Base-by-base conservation (phyloP, 805 yeast species). In the Saturnispora zaruensis region DNA sequence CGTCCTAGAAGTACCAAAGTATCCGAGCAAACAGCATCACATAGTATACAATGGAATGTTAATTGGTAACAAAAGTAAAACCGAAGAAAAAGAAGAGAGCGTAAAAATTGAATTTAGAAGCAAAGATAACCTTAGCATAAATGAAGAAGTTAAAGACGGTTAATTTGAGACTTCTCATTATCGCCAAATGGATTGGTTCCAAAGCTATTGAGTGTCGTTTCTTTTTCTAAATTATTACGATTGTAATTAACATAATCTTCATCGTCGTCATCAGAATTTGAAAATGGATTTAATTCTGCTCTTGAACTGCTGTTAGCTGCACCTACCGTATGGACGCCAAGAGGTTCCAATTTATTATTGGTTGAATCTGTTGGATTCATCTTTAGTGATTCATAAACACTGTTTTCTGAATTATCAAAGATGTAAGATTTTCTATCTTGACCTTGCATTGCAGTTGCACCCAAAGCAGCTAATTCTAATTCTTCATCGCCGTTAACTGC, bases 381-480 rank as follows among this genome's bases (percentile, higher is more conserved):
- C 3, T 51, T 52, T 18, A 41, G 28, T 28, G 51, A 45, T 23
- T 34, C 46, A 18, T 28, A 34, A 18, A 45, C 51, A 40, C 50
- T 51, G 16, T 21, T 25, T 9, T 44, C 50, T 3, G 48, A 20
- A 37, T 46, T 41, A 26, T 36, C 45, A 2, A 42, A n/a, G 13
- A 42, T 25, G 21, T 48, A 49, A 23, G 60, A 64, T 32, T 60
- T 56, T 50, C 68, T 58, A 49, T 77, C 81, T 57, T 78, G 82
- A 18, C 82, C 83, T 59, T 74, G 76, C 81, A 77, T 77, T 37
- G 82, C 82, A 24, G 81, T 74, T 3, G 83, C 84, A 30, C 89
- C 90, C 48, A 84, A 72, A 1, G 86, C 91, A 62, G 79, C 79
- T 55, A 84, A 73, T 66, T 84, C 91, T 53, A 81, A 70, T 53